These are phyloP conservation scores for Rhizopus stolonifer DNA, from an alignment of 371 early-diverging fungal genomes.

Conservation along the genomic window DNA sequence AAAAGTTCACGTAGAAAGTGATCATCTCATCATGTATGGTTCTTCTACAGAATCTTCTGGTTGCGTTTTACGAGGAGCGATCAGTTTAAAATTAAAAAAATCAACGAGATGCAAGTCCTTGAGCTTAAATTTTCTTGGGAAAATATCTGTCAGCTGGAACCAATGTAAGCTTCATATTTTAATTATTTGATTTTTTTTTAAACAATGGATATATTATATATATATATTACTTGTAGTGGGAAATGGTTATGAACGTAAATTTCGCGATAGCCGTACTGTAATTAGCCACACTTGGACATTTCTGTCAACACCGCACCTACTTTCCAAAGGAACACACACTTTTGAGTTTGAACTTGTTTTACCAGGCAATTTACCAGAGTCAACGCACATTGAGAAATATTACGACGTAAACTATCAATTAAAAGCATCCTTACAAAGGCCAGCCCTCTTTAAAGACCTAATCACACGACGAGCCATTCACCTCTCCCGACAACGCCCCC, in stretches of 20 bases:
- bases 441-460: no score
- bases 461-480: conserved; percentile 19
- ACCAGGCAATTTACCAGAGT: conserved; percentile 34
- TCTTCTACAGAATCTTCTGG: conserved; percentile 31
- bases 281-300: conserved; percentile 34
- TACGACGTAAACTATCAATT: conserved; percentile 30
- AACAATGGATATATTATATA: no score
- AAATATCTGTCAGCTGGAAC: conserved; percentile 27
- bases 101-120: conserved; percentile 23
- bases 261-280: conserved; percentile 16
- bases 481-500: conserved; percentile 22
- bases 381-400: conserved; percentile 27
- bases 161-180: conserved; percentile 21
- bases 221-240: no score
- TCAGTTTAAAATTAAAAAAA: conserved; percentile 21
- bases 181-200: background rate
- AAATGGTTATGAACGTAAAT: conserved; percentile 25
- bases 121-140: conserved; percentile 22
- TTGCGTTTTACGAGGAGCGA: conserved; percentile 32
- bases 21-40: conserved; percentile 33
- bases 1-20: conserved; percentile 28
- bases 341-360: conserved; percentile 37
- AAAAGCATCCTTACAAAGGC: no score
- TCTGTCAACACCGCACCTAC: conserved; percentile 12
- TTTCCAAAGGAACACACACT: conserved; percentile 23